These are phyloP conservation scores for Marchantia paleacea DNA, from an alignment of 225 moss, liverwort and hornwort species.

Conservation along the genomic window DNA sequence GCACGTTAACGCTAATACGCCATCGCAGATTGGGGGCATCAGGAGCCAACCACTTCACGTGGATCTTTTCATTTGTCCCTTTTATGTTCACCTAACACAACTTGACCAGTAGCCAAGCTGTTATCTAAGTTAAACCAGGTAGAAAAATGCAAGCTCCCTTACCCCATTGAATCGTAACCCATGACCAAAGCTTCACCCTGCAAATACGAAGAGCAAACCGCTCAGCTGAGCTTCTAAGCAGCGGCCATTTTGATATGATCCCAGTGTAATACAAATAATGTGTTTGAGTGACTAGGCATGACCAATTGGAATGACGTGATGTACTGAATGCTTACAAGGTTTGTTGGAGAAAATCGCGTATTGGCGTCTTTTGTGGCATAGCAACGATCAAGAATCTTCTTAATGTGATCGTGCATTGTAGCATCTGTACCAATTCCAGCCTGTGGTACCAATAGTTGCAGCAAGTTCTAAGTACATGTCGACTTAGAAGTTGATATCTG, in stretches of 20 bases:
- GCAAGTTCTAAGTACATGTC: background rate
- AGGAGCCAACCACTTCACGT: too few relatives aligned
- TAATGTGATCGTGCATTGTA: slow-evolving; percentile 99
- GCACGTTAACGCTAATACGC: too few relatives aligned
- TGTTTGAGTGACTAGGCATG: background rate
- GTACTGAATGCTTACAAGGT: slow-evolving; percentile 57
- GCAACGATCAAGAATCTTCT: slow-evolving; percentile 87
- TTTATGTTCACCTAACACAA: background rate
- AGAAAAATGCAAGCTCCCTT: background rate
- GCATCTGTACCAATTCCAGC: slow-evolving; percentile 99
- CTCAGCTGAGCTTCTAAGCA: background rate
- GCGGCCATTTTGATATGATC: background rate
- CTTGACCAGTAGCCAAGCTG: background rate
- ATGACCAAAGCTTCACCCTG: slow-evolving; percentile 99
- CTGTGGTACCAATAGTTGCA: slow-evolving; percentile 36
- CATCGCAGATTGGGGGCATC: too few relatives aligned
- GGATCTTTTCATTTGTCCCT: too few relatives aligned
- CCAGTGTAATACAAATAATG: background rate
- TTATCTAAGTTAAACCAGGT: too few relatives aligned
- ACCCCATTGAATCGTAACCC: slow-evolving; percentile 99
- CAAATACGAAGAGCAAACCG: slow-evolving; percentile 20
- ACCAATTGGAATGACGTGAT: background rate
- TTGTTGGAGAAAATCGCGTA: slow-evolving; percentile 91
- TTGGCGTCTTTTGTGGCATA: slow-evolving; percentile 95
- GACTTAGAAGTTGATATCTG: background rate